Evolutionary conservation across 345 rosid genomes (phyloP), one percentile per base, ranked within the genome.

Genomic region (Syzygium aromaticum): DNA sequence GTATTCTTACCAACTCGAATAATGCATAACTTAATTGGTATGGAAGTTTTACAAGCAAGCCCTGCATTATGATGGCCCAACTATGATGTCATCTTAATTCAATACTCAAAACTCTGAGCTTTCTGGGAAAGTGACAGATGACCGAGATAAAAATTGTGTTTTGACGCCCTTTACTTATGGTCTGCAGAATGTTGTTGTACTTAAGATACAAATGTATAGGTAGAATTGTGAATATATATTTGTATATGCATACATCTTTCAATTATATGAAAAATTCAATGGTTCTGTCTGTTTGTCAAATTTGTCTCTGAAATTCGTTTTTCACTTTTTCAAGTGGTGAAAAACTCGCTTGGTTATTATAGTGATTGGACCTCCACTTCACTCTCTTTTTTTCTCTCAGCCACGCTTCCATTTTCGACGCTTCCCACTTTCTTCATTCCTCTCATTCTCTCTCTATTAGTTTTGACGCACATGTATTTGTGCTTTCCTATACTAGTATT

Each of bases 1-100:
- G 99, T 95, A 92, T 90, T 84, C 84, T 87, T 87, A 53, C 87
- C 80, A 8, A 30, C 51, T 85, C 6, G 63, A 52, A 23, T 53
- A 28, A 28, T 13, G n/a, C 51, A 52, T 85, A n/a, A 16, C 64
- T 28, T 52, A 23, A 19, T 22, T 54, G 57, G 46, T 84, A 52
- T 52, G 57, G 85, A n/a, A 84, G 38, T 84, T 83, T 84, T 84
- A 33, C 46, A 67, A 67, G 80, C 80, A 67, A 67, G 80, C 80
- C 46, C 80, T 67, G 80, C 46, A 67, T 67, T 67, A 67, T 67
- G 46, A 33, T 67, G 19, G 46, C 80, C 80, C 80, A 33, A 33
- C 13, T 67, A 17, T 67, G 8, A 33, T 67, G 80, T 67, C 46
- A 67, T 17, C 40, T 33, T 67, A 67, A 67, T 17, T 67, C 19